Base-by-base conservation (phyloP, 768 basidiomycete species). In the Leucosporidium creatinivorum region DNA sequence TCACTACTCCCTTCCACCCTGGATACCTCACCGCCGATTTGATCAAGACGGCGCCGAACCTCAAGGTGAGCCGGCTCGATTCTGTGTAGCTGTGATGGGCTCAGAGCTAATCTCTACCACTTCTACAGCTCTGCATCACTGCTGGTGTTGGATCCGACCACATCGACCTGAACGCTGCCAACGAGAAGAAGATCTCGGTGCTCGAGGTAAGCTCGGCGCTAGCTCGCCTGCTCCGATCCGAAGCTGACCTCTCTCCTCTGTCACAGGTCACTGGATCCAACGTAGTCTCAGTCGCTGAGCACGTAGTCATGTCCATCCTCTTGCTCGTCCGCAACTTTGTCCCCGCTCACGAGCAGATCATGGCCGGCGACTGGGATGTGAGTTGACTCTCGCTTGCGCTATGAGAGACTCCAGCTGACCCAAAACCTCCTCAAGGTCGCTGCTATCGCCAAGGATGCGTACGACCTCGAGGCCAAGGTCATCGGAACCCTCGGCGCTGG, bases 271-370 rank as follows among this genome's bases (percentile, higher is more conserved):
- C 55, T 19, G 58, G 58, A 47, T 58, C 58, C 25, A 58, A 58
- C 58, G 58, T 58, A n/a, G 36, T 44, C 39, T 56, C 55, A 17
- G 92, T 93, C 52, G 91, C 91, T 55, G 92, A 93, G 79, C 89
- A 91, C 77, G 90, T 90, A 67, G 78, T 91, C 65, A 92, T 92
- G 90, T 87, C 85, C 77, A 93, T 94, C 73, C 85, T 94, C 59
- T 80, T 89, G 49, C 86, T 93, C 64, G 91, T 94, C 76, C 85
- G 91, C 77, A 94, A 94, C 85, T 64, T 88, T 74, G 82, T 87
- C 30, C 88, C 88, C 28, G 89, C 88, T 13, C 91, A 93, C 77
- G 89, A 93, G 83, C 71, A 80, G 87, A 88, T 91, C 71, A 85
- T 89, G 73, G 82, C 83, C 44, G 89, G 89, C 55, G 87, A 89